Conservation (phyloP, 2,329 filamentous ascomycete genomes). For the Mariannaea sp. region DNA sequence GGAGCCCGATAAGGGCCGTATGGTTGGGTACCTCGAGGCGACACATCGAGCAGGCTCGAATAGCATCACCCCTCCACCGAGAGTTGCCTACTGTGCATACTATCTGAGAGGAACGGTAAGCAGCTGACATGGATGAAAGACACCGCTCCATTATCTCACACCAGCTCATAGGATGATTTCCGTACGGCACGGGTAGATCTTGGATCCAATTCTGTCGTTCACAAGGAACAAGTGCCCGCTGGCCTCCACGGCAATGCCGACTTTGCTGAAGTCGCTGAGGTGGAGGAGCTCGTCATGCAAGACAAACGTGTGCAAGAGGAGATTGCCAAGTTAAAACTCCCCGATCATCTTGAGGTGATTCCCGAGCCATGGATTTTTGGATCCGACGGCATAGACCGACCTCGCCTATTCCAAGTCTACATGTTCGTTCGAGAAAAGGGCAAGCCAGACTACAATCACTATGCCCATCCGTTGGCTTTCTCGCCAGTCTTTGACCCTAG, state of each 20-base stretch:
- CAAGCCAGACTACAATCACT: slow-evolving; percentile 19
- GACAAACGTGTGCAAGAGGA: slow-evolving; percentile 4
- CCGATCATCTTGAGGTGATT: slow-evolving; percentile 11
- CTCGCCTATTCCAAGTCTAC: slow-evolving; percentile 15
- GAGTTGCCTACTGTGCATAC: slow-evolving; percentile 14
- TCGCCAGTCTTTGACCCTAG: slow-evolving; percentile 9
- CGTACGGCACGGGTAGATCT: slow-evolving; percentile 10
- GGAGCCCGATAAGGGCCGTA: slow-evolving; percentile 13
- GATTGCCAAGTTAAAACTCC: slow-evolving; percentile 11
- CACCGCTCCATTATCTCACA: not conserved
- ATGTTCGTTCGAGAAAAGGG: slow-evolving; percentile 18
- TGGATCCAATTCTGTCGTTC: not conserved
- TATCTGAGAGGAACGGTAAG: slow-evolving; percentile 17
- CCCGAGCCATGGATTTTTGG: slow-evolving; percentile 19
- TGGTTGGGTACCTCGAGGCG: slow-evolving; percentile 9
- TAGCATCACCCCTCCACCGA: not conserved
- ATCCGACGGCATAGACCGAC: slow-evolving; percentile 10
- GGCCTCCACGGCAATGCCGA: slow-evolving; percentile 9
- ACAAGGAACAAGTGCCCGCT: not conserved
- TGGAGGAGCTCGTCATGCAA: slow-evolving; percentile 17
- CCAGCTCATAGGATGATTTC: slow-evolving; percentile 2
- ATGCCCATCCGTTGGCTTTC: slow-evolving; percentile 11
- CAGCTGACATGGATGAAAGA: not conserved
- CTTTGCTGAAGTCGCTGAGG: slow-evolving; percentile 10
- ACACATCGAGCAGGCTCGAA: not conserved